These are phyloP conservation scores for Syncephalastrum contaminatum DNA, from an alignment of 371 early-diverging fungal genomes.

Conservation along the genomic window DNA sequence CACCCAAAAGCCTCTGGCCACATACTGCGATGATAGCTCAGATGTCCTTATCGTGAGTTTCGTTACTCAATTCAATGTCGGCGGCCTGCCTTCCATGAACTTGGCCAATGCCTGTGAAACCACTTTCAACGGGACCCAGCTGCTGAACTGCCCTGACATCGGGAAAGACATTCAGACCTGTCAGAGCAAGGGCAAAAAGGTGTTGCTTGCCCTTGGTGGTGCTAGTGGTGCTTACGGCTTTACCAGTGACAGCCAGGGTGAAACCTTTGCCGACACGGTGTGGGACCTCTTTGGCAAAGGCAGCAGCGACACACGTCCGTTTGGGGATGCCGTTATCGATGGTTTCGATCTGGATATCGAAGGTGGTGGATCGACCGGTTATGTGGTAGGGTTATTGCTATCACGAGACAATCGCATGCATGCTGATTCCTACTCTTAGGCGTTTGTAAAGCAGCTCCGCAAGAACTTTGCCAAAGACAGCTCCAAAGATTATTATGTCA, in stretches of 20 bases:
- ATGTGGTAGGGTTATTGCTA: constrained; percentile 26
- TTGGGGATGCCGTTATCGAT: constrained; percentile 60
- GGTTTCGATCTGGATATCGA: constrained; percentile 77
- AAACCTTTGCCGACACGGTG: constrained; percentile 54
- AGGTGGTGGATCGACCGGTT: constrained; percentile 54
- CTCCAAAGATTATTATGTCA: constrained; percentile 49
- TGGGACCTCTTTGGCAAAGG: constrained; percentile 68
- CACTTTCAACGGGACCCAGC: constrained; percentile 45
- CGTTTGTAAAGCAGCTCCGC: constrained; percentile 54
- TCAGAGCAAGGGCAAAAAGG: constrained; percentile 60
- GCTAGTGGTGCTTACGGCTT: constrained; percentile 66
- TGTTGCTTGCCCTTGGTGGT: constrained; percentile 70
- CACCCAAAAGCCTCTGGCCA: constrained; percentile 42
- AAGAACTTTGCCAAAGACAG: constrained; percentile 35
- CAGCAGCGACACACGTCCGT: constrained; percentile 50
- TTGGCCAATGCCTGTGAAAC: constrained; percentile 61
- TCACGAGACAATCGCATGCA: neutral
- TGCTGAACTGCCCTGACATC: constrained; percentile 60
- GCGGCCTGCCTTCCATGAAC: constrained; percentile 48
- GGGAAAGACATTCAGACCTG: constrained; percentile 65
- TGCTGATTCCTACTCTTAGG: constrained; percentile 5
- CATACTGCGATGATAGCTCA: constrained; percentile 56
- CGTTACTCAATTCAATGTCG: constrained; percentile 53
- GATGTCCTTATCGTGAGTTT: constrained; percentile 64
- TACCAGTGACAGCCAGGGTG: constrained; percentile 41